Base-by-base conservation (phyloP, 257 asterid species). In the Ajuga chamaepitys region DNA sequence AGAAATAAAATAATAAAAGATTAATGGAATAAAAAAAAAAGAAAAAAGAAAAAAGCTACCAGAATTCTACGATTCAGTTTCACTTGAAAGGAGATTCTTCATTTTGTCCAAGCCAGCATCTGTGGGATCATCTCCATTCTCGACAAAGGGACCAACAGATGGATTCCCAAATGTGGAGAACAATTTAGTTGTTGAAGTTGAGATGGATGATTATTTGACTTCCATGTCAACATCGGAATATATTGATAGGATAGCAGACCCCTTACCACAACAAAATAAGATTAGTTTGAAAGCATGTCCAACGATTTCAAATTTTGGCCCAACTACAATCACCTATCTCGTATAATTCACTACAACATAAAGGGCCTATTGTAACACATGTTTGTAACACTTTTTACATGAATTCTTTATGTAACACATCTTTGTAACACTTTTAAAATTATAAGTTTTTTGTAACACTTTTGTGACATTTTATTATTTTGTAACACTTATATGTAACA, bases 291-390 rank as follows among this genome's bases (percentile, higher is more conserved):
- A 74, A 40, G 80, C 64, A 72, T 93, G 99, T 81, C 89, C 96
- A 0, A 93, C 68, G 74, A 75, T 89, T 84, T 67, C 99, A 97
- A 69, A 66, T 65, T 70, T 79, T 77, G 2, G 97, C 87, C 95
- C 96, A 83, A 47, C 77, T 73, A 67, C 99, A 93, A 67, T 88
- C 88, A 52, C 99, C 89, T 40, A 89, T 61, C 28, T 95, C 96
- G 73, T 72, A 93, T n/a, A n/a, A n/a, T n/a, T n/a, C n/a, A n/a
- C n/a, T n/a, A n/a, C n/a, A n/a, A n/a, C n/a, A n/a, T n/a, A n/a
- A n/a, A n/a, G n/a, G n/a, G n/a, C n/a, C n/a, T n/a, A n/a, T n/a
- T n/a, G n/a, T n/a, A n/a, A n/a, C n/a, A n/a, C n/a, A n/a, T n/a
- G n/a, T n/a, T n/a, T n/a, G n/a, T n/a, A n/a, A n/a, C n/a, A n/a